These are phyloP conservation scores for Chimonanthus salicifolius DNA, from an alignment of 164 flowering plant genomes.

Conservation along the genomic window DNA sequence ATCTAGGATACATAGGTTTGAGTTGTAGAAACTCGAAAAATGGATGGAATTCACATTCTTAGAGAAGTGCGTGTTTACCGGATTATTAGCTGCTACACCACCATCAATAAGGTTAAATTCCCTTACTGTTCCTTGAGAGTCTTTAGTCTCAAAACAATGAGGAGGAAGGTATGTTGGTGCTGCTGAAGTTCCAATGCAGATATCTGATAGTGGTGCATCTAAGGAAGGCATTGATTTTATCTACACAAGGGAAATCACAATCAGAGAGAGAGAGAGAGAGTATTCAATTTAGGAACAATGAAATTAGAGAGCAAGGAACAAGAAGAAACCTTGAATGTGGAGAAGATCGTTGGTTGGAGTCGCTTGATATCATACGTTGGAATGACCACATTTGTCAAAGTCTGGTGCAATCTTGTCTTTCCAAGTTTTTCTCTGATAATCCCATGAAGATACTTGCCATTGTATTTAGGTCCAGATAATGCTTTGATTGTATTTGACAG, in stretches of 20 bases:
- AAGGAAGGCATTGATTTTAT: slow-evolving; percentile 8
- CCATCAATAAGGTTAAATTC: slow-evolving; percentile 69
- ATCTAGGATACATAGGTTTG: neutral
- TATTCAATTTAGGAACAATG: neutral
- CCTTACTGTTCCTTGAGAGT: slow-evolving; percentile 9
- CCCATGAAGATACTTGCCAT: slow-evolving; percentile 37
- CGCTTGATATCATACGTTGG: slow-evolving; percentile 43
- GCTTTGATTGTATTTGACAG: neutral
- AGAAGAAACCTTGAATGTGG: slow-evolving; percentile 12
- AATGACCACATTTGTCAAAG: slow-evolving; percentile 37
- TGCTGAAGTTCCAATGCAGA: slow-evolving; percentile 59
- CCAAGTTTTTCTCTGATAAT: slow-evolving; percentile 16
- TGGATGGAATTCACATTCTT: neutral
- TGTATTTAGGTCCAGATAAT: slow-evolving; percentile 29
- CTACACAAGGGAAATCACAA: slow-evolving; percentile 17
- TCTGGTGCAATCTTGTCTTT: slow-evolving; percentile 25
- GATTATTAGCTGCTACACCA: slow-evolving; percentile 56
- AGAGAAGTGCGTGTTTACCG: slow-evolving; percentile 26
- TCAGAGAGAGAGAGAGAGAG: neutral
- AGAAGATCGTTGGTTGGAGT: slow-evolving; percentile 41
- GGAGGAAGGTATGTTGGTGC: slow-evolving; percentile 60
- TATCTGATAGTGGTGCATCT: slow-evolving; percentile 45
- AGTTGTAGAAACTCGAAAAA: neutral
- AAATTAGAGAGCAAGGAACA: too few relatives aligned
- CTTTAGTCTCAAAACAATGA: slow-evolving; percentile 33